A percentile compares a stretch with the other conserved stretches of the same genome.
Evolutionary conservation across 768 basidiomycete genomes (phyloP).

Genomic region (Lentinula aciculospora): DNA sequence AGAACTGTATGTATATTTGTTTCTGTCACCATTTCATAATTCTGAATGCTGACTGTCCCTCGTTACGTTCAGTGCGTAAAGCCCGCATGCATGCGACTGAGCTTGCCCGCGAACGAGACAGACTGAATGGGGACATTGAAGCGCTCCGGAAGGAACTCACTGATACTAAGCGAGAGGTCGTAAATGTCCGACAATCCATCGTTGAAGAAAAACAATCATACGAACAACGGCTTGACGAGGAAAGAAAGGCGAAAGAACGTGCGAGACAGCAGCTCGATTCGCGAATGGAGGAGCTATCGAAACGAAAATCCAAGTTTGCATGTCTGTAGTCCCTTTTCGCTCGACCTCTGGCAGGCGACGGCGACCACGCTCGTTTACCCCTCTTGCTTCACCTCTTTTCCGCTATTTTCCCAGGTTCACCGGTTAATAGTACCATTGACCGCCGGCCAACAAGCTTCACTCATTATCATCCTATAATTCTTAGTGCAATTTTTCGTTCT

Average conservation of each 20-base stretch:
- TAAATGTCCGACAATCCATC: conserved; percentile 68
- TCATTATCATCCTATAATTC: background rate
- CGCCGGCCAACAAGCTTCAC: background rate
- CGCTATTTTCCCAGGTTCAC: conserved; percentile 9
- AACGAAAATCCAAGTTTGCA: conserved; percentile 89
- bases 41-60: background rate
- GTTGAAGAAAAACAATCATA: conserved; percentile 87
- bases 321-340: conserved; percentile 54
- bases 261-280: conserved; percentile 82
- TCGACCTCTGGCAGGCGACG: conserved; percentile 9
- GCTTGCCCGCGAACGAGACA: conserved; percentile 80
- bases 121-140: conserved; percentile 58
- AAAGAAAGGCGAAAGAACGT: conserved; percentile 84
- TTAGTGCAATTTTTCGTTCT: background rate
- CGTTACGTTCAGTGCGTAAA: conserved; percentile 64
- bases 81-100: conserved; percentile 92
- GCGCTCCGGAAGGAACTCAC: conserved; percentile 65
- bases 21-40: background rate
- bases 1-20: conserved; percentile 64
- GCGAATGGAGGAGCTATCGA: conserved; percentile 79
- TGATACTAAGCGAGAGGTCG: conserved; percentile 77
- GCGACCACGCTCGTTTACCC: conserved; percentile 10
- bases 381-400: conserved; percentile 20
- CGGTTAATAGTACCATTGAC: background rate
- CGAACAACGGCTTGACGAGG: conserved; percentile 79